Evolutionary conservation across 164 flowering plant genomes (phyloP).

Genomic region (Stephania yunnanensis): DNA sequence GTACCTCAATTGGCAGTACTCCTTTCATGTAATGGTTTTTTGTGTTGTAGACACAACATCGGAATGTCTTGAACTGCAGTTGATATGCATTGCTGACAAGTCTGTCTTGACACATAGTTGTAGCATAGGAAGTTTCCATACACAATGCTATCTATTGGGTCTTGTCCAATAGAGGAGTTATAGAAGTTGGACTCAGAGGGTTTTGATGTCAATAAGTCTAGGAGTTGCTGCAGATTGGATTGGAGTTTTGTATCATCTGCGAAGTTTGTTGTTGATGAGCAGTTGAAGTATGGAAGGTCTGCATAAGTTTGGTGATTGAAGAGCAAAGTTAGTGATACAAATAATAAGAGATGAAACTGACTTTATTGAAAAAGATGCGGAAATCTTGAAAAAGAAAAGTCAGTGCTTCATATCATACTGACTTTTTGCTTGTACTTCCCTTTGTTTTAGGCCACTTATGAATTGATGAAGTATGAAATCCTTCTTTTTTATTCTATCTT

Average conservation of each 20-base stretch:
- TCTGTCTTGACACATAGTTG: background rate
- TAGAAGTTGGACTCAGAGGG: slow-evolving; percentile 11
- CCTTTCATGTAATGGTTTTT: too few relatives aligned
- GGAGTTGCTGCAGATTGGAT: slow-evolving; percentile 15
- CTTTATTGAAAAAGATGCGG: too few relatives aligned
- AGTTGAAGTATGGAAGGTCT: slow-evolving; percentile 1
- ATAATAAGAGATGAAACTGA: too few relatives aligned
- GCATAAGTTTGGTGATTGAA: background rate
- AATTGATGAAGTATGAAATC: too few relatives aligned
- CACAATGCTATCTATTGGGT: slow-evolving; percentile 12
- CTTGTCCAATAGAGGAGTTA: slow-evolving; percentile 15
- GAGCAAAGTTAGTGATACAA: background rate
- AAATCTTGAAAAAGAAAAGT: too few relatives aligned
- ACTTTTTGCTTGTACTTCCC: too few relatives aligned
- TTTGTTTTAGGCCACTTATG: too few relatives aligned
- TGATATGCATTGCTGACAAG: slow-evolving; percentile 18
- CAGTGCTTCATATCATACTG: too few relatives aligned
- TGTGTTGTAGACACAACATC: too few relatives aligned
- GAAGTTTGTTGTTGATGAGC: slow-evolving; percentile 7
- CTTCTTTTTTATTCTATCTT: too few relatives aligned
- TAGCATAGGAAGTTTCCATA: slow-evolving; percentile 31
- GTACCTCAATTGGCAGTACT: slow-evolving; percentile 12
- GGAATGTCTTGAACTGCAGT: slow-evolving; percentile 2
- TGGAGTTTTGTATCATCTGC: slow-evolving; percentile 12
- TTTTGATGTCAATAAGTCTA: background rate